Percentiles rank a stretch among this genome's conserved stretches.
These are phyloP conservation scores for Saturnispora sekii DNA, from an alignment of 805 yeast genomes.

Conservation along the genomic window DNA sequence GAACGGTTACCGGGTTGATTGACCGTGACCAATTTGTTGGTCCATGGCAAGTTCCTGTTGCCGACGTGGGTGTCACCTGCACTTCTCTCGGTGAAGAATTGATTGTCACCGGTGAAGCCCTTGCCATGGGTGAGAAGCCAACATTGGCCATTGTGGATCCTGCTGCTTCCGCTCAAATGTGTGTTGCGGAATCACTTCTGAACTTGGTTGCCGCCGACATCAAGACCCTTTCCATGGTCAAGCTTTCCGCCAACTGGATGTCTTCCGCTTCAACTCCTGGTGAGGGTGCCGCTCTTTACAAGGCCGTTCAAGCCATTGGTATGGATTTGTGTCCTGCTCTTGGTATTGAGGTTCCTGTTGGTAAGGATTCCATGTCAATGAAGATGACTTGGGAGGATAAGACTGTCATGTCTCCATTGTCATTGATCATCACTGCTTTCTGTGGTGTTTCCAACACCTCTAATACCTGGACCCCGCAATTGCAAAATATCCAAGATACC, in stretches of 20 bases:
- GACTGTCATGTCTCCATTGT: slow-evolving; percentile 92
- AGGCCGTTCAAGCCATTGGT: slow-evolving; percentile 95
- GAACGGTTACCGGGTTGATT: slow-evolving; percentile 92
- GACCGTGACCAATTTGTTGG: slow-evolving; percentile 99
- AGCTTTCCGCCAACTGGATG: slow-evolving; percentile 98
- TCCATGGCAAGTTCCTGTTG: slow-evolving; percentile 99
- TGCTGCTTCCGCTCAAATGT: slow-evolving; percentile 86
- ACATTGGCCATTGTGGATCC: slow-evolving; percentile 79
- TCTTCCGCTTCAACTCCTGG: slow-evolving; percentile 91
- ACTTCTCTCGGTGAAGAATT: slow-evolving; percentile 74
- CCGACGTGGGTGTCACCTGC: slow-evolving; percentile 94
- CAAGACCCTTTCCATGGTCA: slow-evolving; percentile 59
- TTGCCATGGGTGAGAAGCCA: slow-evolving; percentile 97
- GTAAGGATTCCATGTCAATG: slow-evolving; percentile 99
- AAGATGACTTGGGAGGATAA: slow-evolving; percentile 93
- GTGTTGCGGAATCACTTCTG: slow-evolving; percentile 88
- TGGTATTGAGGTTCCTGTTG: slow-evolving; percentile 91
- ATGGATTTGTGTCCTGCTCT: slow-evolving; percentile 88
- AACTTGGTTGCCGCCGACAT: slow-evolving; percentile 88
- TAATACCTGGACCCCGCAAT: slow-evolving; percentile 91
- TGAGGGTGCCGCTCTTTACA: slow-evolving; percentile 90
- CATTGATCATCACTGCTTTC: slow-evolving; percentile 85
- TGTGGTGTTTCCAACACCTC: slow-evolving; percentile 78
- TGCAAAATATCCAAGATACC: slow-evolving; percentile 42
- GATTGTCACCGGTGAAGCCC: slow-evolving; percentile 84